A percentile compares a stretch with the other conserved stretches of the same genome.
Conservation (phyloP, 2,329 filamentous ascomycete genomes). For the Penicillium frequentans region DNA sequence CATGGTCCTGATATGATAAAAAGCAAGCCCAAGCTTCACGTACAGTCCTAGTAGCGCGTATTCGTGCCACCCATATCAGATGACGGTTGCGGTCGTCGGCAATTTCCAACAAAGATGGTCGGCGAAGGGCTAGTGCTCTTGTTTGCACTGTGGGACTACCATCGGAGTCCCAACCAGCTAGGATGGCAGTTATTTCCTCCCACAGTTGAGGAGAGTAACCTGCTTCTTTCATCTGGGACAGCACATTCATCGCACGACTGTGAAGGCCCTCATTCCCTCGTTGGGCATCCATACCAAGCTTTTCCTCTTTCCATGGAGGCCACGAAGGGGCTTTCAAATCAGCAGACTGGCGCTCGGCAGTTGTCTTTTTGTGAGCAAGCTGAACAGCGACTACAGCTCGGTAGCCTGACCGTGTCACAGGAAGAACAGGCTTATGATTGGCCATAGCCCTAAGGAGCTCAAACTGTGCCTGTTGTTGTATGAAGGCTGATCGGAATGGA, state of each 20-base stretch:
- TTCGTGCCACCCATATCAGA: slow-evolving; percentile 57
- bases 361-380: slow-evolving; percentile 58
- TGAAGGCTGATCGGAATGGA: slow-evolving; percentile 50
- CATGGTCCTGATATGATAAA: slow-evolving; percentile 53
- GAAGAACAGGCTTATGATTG: slow-evolving; percentile 52
- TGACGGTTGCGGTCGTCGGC: slow-evolving; percentile 19
- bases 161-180: slow-evolving; percentile 64
- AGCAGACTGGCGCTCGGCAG: slow-evolving; percentile 58
- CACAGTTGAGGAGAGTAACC: slow-evolving; percentile 54
- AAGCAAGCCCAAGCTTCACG: slow-evolving; percentile 68
- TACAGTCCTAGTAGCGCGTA: slow-evolving; percentile 59
- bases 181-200: slow-evolving; percentile 56
- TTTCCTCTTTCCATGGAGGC: slow-evolving; percentile 66
- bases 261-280: slow-evolving; percentile 57
- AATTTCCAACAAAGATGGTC: slow-evolving; percentile 14
- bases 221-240: slow-evolving; percentile 59
- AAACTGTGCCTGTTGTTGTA: slow-evolving; percentile 60
- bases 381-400: slow-evolving; percentile 57
- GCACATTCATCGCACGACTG: slow-evolving; percentile 57
- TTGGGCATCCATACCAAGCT: slow-evolving; percentile 59
- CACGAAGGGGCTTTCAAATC: slow-evolving; percentile 60
- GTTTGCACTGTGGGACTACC: slow-evolving; percentile 63
- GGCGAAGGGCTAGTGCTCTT: slow-evolving; percentile 44
- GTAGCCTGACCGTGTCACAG: slow-evolving; percentile 60
- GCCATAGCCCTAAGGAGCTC: slow-evolving; percentile 59